Conservation (phyloP, 495 filamentous ascomycete species). For the Penicillium turbatum region DNA sequence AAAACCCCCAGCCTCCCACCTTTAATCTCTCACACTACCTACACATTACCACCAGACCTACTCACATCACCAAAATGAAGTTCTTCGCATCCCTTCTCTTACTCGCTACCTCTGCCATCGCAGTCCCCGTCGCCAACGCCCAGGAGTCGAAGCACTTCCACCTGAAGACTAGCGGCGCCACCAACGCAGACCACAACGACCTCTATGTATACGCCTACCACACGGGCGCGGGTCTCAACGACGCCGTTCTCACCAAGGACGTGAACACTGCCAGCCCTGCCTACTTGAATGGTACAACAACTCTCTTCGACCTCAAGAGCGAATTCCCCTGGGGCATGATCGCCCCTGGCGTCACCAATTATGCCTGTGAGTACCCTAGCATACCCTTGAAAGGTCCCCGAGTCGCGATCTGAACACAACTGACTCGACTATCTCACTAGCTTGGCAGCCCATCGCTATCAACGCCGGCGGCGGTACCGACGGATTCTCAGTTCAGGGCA, state of each 20-base stretch:
- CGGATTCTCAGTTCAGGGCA: constrained; percentile 39
- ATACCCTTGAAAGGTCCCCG: not conserved
- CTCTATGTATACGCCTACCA: constrained; percentile 48
- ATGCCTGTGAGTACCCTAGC: constrained; percentile 23
- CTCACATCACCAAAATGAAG: constrained; percentile 26
- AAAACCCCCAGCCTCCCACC: not conserved
- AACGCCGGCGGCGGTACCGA: constrained; percentile 34
- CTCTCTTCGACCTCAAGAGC: constrained; percentile 11
- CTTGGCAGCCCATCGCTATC: constrained; percentile 41
- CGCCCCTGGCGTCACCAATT: constrained; percentile 21
- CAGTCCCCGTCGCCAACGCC: constrained; percentile 18
- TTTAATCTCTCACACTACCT: not conserved
- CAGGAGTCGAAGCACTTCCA: constrained; percentile 30
- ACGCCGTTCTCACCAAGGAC: constrained; percentile 37
- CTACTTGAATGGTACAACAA: constrained; percentile 41
- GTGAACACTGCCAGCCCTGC: constrained; percentile 22
- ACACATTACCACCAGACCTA: not conserved
- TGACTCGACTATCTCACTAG: constrained; percentile 17
- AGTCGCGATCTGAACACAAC: not conserved
- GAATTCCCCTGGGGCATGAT: constrained; percentile 35
- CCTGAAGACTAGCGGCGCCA: constrained; percentile 39
- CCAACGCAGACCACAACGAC: constrained; percentile 31
- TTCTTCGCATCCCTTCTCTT: constrained; percentile 31
- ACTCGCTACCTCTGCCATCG: constrained; percentile 25
- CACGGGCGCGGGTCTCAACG: constrained; percentile 45